Conservation (phyloP, 2,329 filamentous ascomycete species). For the Lasiodiplodia sp. region DNA sequence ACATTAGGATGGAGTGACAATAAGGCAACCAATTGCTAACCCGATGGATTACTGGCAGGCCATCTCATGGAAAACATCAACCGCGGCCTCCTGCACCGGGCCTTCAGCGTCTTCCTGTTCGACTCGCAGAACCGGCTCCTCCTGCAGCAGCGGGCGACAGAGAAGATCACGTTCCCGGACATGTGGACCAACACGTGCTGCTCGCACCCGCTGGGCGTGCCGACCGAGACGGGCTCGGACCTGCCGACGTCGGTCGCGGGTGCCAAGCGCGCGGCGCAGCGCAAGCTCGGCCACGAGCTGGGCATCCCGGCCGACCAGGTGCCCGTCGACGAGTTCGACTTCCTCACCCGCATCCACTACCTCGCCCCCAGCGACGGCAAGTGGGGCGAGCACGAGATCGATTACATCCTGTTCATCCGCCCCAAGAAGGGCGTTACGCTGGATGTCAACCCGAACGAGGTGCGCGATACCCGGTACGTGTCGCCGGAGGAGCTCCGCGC, state of each 20-base stretch:
- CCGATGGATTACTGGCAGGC: constrained; percentile 61
- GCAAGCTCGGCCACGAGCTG: constrained; percentile 93
- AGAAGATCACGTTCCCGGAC: constrained; percentile 99
- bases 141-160: constrained; percentile 90
- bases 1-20: background rate
- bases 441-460: constrained; percentile 85
- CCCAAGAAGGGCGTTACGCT: constrained; percentile 79
- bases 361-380: constrained; percentile 95
- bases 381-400: constrained; percentile 99
- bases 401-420: constrained; percentile 98
- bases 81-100: constrained; percentile 92
- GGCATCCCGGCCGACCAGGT: constrained; percentile 91
- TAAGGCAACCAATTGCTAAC: background rate
- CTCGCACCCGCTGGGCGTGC: constrained; percentile 92
- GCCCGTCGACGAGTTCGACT: constrained; percentile 88
- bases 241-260: constrained; percentile 82
- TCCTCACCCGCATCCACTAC: constrained; percentile 97
- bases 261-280: constrained; percentile 88
- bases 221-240: constrained; percentile 86
- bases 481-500: constrained; percentile 80
- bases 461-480: constrained; percentile 83
- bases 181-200: constrained; percentile 99
- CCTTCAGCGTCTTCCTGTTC: constrained; percentile 98
- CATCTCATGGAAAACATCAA: constrained; percentile 99
- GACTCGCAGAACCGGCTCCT: constrained; percentile 91